Percentiles rank a stretch among this genome's conserved stretches.
These are phyloP conservation scores for Ascochyta viciae-villosae DNA, from an alignment of 2,329 filamentous ascomycete species.

Conservation along the genomic window DNA sequence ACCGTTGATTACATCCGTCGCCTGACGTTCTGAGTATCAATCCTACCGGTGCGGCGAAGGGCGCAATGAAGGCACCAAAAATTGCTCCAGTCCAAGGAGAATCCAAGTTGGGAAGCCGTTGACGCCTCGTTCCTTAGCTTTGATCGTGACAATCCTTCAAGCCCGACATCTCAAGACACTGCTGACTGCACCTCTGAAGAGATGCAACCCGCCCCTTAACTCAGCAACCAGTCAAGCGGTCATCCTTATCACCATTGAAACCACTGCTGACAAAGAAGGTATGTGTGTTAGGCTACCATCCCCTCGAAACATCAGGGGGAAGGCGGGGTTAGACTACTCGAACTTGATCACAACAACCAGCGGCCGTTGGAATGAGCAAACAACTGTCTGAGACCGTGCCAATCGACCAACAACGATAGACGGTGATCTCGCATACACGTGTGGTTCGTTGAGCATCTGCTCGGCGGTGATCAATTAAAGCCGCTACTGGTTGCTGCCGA, in stretches of 20 bases:
- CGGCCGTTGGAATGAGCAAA: background rate
- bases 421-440: background rate
- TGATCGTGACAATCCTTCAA: background rate
- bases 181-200: background rate
- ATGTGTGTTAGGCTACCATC: slow-evolving; percentile 1
- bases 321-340: slow-evolving; percentile 2
- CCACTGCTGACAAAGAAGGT: background rate
- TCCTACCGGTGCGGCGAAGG: background rate
- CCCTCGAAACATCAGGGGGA: background rate
- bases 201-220: background rate
- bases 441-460: background rate
- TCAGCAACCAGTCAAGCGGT: background rate
- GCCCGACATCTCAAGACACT: background rate
- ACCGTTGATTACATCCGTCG: background rate
- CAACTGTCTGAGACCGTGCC: background rate
- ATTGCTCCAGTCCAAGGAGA: background rate
- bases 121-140: background rate
- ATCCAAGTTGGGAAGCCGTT: background rate
- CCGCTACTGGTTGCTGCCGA: background rate
- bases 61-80: background rate
- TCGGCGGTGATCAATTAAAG: background rate
- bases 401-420: background rate
- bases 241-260: background rate
- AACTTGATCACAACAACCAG: background rate
- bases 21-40: background rate